Evolutionary conservation across 768 basidiomycete genomes (phyloP).

Genomic region (Chalciporus sphaerocephalus): DNA sequence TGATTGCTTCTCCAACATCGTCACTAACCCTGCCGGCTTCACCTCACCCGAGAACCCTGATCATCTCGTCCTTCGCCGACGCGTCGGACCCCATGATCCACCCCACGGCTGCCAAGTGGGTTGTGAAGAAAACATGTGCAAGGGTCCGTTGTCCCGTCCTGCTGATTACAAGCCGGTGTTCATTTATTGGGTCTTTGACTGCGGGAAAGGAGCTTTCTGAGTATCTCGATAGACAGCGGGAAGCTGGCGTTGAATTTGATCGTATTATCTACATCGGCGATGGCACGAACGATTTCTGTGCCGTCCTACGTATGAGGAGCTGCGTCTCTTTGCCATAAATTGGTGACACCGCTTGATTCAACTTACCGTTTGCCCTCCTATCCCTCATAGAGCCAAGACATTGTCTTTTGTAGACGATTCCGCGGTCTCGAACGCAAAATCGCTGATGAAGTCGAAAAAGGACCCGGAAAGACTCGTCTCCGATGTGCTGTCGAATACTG

Average conservation of each 20-base stretch:
- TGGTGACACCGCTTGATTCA: no score
- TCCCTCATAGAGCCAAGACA: slow-evolving; percentile 58
- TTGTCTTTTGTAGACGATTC: slow-evolving; percentile 72
- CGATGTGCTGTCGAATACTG: slow-evolving; percentile 75
- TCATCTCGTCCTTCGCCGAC: slow-evolving; percentile 69
- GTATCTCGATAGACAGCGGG: slow-evolving; percentile 54
- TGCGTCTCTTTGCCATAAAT: slow-evolving; percentile 24
- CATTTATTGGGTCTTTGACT: neutral
- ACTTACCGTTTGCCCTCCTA: neutral
- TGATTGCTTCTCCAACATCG: slow-evolving; percentile 72
- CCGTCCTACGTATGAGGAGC: slow-evolving; percentile 75
- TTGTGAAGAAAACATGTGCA: slow-evolving; percentile 97
- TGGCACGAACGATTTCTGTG: slow-evolving; percentile 94
- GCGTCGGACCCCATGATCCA: slow-evolving; percentile 68
- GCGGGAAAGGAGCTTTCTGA: slow-evolving; percentile 89
- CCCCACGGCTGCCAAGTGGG: slow-evolving; percentile 85
- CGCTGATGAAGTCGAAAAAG: slow-evolving; percentile 47
- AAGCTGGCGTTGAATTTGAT: slow-evolving; percentile 55
- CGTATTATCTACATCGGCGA: slow-evolving; percentile 90
- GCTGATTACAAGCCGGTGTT: no score
- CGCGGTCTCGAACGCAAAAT: slow-evolving; percentile 81
- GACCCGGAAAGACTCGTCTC: slow-evolving; percentile 50
- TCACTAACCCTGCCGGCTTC: slow-evolving; percentile 93
- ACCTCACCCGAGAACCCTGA: slow-evolving; percentile 52
- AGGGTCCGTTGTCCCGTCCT: slow-evolving; percentile 48